phyloP scores from a whole-genome alignment of 2,329 filamentous ascomycete species.

The Talaromyces piceae region DNA sequence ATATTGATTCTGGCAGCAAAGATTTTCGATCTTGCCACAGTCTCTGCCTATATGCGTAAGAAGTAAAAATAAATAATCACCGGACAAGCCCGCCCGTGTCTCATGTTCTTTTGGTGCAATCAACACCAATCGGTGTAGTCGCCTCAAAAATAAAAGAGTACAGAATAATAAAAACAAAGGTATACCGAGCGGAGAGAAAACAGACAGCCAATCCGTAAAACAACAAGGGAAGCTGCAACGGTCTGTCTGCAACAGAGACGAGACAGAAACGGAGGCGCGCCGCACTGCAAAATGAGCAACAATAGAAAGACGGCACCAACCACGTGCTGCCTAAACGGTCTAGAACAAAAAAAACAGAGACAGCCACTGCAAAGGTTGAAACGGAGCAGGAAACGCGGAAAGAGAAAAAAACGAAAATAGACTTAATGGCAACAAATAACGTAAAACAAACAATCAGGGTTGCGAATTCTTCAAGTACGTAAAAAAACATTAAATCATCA shows the following conservation, averaged over 20 bases:
- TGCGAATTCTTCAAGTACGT: conserved; percentile 3
- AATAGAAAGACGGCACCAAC: no score
- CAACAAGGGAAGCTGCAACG: neutral
- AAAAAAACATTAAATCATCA: conserved; percentile 9
- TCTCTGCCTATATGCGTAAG: conserved; percentile 9
- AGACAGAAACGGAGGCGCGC: conserved; percentile 15
- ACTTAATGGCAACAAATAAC: no score
- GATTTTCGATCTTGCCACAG: neutral
- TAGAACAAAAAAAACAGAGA: no score
- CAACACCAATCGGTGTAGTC: neutral
- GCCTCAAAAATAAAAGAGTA: neutral
- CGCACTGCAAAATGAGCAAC: conserved; percentile 18
- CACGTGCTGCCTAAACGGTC: conserved; percentile 17
- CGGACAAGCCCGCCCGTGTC: neutral
- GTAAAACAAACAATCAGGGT: neutral
- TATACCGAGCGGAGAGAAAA: neutral
- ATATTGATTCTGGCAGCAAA: neutral
- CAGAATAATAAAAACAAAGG: neutral
- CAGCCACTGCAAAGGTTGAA: conserved; percentile 5
- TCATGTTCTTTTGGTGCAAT: neutral
- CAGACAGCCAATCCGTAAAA: conserved; percentile 2
- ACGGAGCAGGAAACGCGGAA: neutral
- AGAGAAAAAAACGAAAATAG: no score
- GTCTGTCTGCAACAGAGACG: neutral
- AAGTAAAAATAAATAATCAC: conserved; percentile 7